Percentiles rank a stretch among this genome's conserved stretches.
Evolutionary conservation across 2,329 filamentous ascomycete genomes (phyloP).

Genomic region (Alternaria viburni): DNA sequence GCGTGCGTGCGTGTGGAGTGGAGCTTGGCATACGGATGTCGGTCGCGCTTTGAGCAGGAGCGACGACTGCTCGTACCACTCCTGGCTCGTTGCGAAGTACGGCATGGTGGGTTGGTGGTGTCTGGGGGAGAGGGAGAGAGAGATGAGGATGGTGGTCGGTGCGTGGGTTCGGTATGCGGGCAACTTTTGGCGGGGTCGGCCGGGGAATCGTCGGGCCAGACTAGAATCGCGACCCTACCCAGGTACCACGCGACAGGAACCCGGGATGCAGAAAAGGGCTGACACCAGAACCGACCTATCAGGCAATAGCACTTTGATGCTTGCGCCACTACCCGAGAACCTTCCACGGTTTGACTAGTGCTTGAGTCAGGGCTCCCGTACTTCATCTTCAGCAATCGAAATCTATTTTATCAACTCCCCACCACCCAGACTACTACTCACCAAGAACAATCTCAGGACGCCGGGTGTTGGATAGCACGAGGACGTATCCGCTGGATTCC

Average conservation of each 20-base stretch:
- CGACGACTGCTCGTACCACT: constrained; percentile 88
- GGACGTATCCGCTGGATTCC: not conserved
- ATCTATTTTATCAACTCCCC: not conserved
- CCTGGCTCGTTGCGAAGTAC: constrained; percentile 79
- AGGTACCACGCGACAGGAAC: not conserved
- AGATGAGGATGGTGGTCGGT: constrained; percentile 2
- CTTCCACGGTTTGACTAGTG: not conserved
- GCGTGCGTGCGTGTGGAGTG: constrained; percentile 6
- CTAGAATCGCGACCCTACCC: not conserved
- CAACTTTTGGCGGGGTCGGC: constrained; percentile 39
- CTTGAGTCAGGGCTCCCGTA: not conserved
- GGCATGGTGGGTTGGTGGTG: constrained; percentile 64
- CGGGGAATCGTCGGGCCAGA: constrained; percentile 19
- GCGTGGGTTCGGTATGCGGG: constrained; percentile 16
- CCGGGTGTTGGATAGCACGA: accelerated
- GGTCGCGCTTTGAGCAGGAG: constrained; percentile 87
- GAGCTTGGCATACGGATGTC: constrained; percentile 68
- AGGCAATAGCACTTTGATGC: not conserved
- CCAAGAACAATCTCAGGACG: not conserved
- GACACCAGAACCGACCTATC: not conserved
- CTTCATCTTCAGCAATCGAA: not conserved
- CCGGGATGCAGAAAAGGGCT: not conserved
- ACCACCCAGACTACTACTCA: not conserved
- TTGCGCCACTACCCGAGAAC: not conserved
- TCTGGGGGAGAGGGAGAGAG: constrained; percentile 16